phyloP scores from a whole-genome alignment of 2,329 filamentous ascomycete species.

The Fusarium staphyleae region DNA sequence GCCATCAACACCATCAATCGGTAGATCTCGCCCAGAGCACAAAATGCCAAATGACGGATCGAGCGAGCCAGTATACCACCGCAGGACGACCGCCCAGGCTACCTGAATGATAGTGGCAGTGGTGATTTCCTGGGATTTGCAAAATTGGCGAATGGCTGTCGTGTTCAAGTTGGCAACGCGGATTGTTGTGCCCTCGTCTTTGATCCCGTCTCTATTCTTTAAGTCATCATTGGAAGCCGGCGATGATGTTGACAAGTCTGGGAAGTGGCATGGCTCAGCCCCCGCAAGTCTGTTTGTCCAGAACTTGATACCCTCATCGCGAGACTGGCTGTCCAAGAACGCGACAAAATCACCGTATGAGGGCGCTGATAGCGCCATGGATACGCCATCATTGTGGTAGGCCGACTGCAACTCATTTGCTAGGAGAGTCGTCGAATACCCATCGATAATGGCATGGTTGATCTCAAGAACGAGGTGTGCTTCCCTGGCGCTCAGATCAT shows the following conservation, averaged over 20 bases:
- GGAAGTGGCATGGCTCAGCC: conserved; percentile 8
- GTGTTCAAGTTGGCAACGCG: neutral
- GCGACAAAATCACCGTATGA: neutral
- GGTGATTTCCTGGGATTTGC: conserved; percentile 3
- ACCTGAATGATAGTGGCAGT: conserved; percentile 4
- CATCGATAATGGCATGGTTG: conserved; percentile 9
- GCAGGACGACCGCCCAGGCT: conserved; percentile 5
- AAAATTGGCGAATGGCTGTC: neutral
- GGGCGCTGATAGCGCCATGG: neutral
- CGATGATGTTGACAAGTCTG: neutral
- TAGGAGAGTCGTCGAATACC: neutral
- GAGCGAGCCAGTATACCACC: conserved; percentile 8
- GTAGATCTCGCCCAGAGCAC: conserved; percentile 7
- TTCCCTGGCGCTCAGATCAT: neutral
- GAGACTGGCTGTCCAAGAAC: neutral
- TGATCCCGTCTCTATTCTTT: neutral
- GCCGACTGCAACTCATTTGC: neutral
- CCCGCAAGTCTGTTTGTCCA: neutral
- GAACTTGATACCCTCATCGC: neutral
- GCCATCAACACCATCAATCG: neutral
- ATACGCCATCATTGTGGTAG: neutral
- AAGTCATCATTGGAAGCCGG: neutral
- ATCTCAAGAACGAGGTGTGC: conserved; percentile 1
- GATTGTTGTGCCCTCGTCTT: neutral
- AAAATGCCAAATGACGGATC: conserved; percentile 6